Conservation (phyloP, 106 monocot genomes). For the Alisma plantagoaquatica region DNA sequence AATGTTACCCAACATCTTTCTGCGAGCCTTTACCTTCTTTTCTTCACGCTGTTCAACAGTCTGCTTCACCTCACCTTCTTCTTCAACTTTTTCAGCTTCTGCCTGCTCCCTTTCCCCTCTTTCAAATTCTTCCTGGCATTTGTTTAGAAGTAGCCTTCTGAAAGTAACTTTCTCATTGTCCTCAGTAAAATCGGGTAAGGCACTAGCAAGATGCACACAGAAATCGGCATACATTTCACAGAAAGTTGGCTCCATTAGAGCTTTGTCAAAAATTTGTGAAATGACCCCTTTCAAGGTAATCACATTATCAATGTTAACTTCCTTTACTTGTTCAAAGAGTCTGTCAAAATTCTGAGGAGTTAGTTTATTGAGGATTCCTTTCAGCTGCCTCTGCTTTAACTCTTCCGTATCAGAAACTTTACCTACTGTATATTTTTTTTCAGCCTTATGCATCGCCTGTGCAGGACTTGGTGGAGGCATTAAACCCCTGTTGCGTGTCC, state of each 20-base stretch:
- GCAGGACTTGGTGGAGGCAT: slow-evolving; percentile 58
- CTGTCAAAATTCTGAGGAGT: slow-evolving; percentile 88
- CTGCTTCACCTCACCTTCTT: slow-evolving; percentile 58
- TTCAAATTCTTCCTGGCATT: slow-evolving; percentile 97
- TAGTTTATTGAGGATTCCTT: slow-evolving; percentile 76
- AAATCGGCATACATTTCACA: slow-evolving; percentile 99
- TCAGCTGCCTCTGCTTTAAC: slow-evolving; percentile 67
- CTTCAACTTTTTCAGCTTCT: slow-evolving; percentile 47
- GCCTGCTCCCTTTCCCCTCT: slow-evolving; percentile 66
- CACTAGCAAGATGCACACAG: slow-evolving; percentile 57
- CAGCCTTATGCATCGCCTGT: slow-evolving; percentile 70
- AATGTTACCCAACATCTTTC: slow-evolving; percentile 88
- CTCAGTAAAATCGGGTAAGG: slow-evolving; percentile 59
- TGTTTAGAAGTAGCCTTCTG: slow-evolving; percentile 67
- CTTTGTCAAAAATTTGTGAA: slow-evolving; percentile 93
- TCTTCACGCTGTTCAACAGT: slow-evolving; percentile 50
- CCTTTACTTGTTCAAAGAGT: slow-evolving; percentile 58
- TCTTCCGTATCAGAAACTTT: slow-evolving; percentile 63
- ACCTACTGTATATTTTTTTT: slow-evolving; percentile 65
- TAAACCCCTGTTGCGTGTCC: slow-evolving; percentile 66
- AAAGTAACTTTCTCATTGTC: slow-evolving; percentile 78
- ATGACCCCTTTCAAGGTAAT: slow-evolving; percentile 65
- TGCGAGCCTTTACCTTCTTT: slow-evolving; percentile 49
- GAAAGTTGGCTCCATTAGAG: slow-evolving; percentile 81
- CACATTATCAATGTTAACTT: slow-evolving; percentile 57